Evolutionary conservation across 1,284 basidiomycete genomes (phyloP).

Genomic region (Marasmius fiardii): DNA sequence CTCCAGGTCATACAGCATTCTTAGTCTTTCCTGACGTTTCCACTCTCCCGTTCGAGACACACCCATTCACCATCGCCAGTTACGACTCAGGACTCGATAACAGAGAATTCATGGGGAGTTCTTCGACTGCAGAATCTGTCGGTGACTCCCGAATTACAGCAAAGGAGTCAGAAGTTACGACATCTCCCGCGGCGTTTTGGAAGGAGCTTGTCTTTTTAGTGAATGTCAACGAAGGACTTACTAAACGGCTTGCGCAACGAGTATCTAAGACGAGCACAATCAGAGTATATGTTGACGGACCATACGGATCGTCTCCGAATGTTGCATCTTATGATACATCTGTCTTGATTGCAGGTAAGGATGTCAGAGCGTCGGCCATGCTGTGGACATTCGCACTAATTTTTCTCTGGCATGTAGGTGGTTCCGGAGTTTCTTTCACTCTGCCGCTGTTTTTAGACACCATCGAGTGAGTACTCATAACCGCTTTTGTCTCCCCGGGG

Average conservation of each 20-base stretch:
- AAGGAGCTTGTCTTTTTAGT: slow-evolving; percentile 47
- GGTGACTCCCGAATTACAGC: not conserved
- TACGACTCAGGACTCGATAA: slow-evolving; percentile 12
- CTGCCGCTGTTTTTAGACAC: slow-evolving; percentile 43
- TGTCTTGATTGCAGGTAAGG: slow-evolving; percentile 47
- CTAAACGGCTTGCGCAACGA: slow-evolving; percentile 35
- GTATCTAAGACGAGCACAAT: slow-evolving; percentile 28
- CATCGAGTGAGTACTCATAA: slow-evolving; percentile 32
- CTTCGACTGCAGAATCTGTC: not conserved
- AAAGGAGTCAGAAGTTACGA: not conserved
- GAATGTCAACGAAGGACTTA: slow-evolving; percentile 45
- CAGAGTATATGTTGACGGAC: slow-evolving; percentile 48
- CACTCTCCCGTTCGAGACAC: slow-evolving; percentile 41
- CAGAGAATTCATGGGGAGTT: not conserved
- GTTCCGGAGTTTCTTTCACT: slow-evolving; percentile 49
- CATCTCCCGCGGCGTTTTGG: slow-evolving; percentile 9
- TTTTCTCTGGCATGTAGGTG: slow-evolving; percentile 32
- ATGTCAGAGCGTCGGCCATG: not conserved
- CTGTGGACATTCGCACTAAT: not conserved
- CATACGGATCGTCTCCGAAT: slow-evolving; percentile 47
- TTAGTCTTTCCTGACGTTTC: slow-evolving; percentile 45
- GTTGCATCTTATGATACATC: slow-evolving; percentile 39
- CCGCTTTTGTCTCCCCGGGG: not conserved
- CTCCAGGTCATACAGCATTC: slow-evolving; percentile 56
- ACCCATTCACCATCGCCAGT: slow-evolving; percentile 55